A percentile compares a stretch with the other conserved stretches of the same genome.
These are phyloP conservation scores for Paracoccidioides brasiliensis DNA, from an alignment of 2,329 filamentous ascomycete genomes.

Conservation along the genomic window DNA sequence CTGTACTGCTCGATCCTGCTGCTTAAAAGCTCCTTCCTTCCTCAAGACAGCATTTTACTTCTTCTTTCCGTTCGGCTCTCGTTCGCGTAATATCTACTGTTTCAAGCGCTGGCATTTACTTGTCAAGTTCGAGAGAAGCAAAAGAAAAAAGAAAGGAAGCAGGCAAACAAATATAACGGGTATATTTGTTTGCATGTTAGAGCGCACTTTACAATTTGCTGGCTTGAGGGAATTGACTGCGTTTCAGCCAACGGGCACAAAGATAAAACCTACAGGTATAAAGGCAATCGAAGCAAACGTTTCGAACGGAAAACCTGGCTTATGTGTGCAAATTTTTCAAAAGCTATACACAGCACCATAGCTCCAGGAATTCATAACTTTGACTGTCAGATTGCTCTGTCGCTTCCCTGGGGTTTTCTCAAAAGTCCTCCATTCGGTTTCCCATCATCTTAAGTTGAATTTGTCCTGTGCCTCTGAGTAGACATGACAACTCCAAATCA, in stretches of 20 bases:
- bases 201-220: neutral
- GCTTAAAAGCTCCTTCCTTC: neutral
- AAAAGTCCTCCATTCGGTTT: neutral
- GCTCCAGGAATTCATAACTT: neutral
- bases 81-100: neutral
- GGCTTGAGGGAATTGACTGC: neutral
- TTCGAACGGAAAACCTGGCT: neutral
- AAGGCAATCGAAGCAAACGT: neutral
- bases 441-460: neutral
- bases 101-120: conserved; percentile 37
- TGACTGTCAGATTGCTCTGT: neutral
- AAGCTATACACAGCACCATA: neutral
- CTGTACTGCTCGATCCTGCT: too few relatives aligned
- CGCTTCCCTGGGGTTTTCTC: neutral
- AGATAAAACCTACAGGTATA: neutral
- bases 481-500: conserved; percentile 88
- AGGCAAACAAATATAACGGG: neutral
- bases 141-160: neutral
- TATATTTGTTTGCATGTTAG: neutral
- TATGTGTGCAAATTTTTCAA: neutral
- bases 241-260: neutral
- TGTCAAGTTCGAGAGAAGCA: conserved; percentile 27
- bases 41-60: neutral
- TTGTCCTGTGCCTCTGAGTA: conserved; percentile 69
- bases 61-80: conserved; percentile 16